Conservation (phyloP, 257 asterid genomes). For the Parsonsia alboflavescens region DNA sequence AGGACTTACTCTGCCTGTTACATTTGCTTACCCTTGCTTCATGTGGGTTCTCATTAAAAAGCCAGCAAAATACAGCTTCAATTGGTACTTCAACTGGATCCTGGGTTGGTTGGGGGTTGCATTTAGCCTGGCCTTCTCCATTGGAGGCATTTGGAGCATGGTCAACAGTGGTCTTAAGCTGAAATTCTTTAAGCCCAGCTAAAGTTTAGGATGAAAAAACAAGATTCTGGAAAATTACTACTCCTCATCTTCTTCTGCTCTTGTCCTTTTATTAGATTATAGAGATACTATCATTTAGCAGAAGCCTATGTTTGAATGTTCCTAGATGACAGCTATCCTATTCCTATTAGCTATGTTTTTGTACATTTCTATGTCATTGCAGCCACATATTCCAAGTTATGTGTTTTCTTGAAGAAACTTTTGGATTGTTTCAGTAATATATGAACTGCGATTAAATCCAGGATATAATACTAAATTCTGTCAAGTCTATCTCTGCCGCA, state of each 20-base stretch:
- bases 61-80: constrained; percentile 75
- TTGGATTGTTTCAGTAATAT: too few relatives aligned
- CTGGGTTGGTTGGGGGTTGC: constrained; percentile 92
- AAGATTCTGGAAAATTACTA: neutral
- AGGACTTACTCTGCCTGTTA: constrained; percentile 96
- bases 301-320: constrained; percentile 6
- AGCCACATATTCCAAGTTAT: neutral
- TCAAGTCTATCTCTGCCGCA: neutral
- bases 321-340: neutral
- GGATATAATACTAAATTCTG: neutral
- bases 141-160: constrained; percentile 98
- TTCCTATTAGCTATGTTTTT: neutral
- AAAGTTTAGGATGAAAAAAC: neutral
- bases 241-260: neutral
- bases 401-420: too few relatives aligned
- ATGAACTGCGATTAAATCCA: too few relatives aligned
- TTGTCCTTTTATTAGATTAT: neutral
- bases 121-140: constrained; percentile 85
- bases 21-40: constrained; percentile 98
- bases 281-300: neutral
- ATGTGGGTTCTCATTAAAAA: constrained; percentile 91
- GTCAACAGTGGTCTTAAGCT: constrained; percentile 81
- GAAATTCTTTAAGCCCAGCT: constrained; percentile 63
- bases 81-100: constrained; percentile 81
- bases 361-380: neutral